Evolutionary conservation across 441 rosid species (phyloP).

Genomic region (Brassica balearica): DNA sequence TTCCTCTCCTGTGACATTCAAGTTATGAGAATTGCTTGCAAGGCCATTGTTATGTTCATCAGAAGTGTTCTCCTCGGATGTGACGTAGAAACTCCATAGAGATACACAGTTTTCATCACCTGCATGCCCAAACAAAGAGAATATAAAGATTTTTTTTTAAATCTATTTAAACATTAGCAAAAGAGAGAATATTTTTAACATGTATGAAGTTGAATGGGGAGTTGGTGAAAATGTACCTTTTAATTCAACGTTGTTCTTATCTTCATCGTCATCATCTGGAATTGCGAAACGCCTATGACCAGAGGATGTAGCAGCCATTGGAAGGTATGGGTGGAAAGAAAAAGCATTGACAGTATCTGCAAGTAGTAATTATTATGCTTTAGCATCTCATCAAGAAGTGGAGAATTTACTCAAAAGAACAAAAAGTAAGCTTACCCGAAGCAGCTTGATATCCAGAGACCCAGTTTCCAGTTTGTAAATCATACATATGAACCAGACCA

Average conservation of each 20-base stretch:
- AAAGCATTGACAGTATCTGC: conserved; percentile 88
- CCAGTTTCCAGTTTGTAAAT: no score
- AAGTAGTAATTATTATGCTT: neutral
- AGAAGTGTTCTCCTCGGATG: conserved; percentile 43
- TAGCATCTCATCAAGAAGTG: conserved; percentile 8
- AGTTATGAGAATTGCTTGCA: conserved; percentile 11
- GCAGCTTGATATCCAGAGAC: conserved; percentile 72
- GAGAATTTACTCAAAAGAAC: conserved; percentile 13
- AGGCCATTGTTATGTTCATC: conserved; percentile 34
- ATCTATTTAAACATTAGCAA: neutral
- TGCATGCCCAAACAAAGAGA: conserved; percentile 23
- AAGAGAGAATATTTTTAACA: neutral
- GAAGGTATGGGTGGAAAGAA: conserved; percentile 87
- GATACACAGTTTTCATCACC: conserved; percentile 74
- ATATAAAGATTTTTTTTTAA: neutral
- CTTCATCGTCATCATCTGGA: conserved; percentile 55
- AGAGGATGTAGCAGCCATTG: conserved; percentile 91
- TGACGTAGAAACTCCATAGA: conserved; percentile 74
- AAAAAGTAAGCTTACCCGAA: conserved; percentile 54
- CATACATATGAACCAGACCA: conserved; percentile 32
- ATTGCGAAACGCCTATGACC: conserved; percentile 81
- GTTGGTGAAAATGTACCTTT: conserved; percentile 50
- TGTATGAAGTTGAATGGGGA: neutral
- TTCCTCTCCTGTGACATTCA: conserved; percentile 2
- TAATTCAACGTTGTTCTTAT: conserved; percentile 48